A percentile compares a stretch with the other conserved stretches of the same genome.
Evolutionary conservation across 2,329 filamentous ascomycete species (phyloP).

Genomic region (Chaetothyriales sp.): DNA sequence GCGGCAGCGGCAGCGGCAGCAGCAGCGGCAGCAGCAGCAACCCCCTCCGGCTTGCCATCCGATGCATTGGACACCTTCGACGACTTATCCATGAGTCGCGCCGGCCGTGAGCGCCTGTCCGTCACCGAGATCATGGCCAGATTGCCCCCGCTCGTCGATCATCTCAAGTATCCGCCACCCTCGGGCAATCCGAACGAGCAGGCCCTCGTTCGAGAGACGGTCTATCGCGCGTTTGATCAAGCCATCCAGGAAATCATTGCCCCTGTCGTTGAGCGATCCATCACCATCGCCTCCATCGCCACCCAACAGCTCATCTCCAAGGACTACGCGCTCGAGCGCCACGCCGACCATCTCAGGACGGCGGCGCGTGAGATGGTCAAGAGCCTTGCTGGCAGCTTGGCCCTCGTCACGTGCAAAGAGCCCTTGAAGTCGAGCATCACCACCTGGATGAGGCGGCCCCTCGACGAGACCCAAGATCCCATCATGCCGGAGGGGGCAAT

Average conservation of each 20-base stretch:
- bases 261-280: slow-evolving; percentile 90
- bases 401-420: slow-evolving; percentile 96
- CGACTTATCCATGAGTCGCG: slow-evolving; percentile 57
- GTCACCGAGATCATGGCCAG: slow-evolving; percentile 64
- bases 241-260: slow-evolving; percentile 94
- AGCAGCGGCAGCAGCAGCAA: too few species aligned
- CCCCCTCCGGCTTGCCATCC: slow-evolving; percentile 49
- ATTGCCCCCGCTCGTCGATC: slow-evolving; percentile 68
- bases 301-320: slow-evolving; percentile 92
- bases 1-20: too few species aligned
- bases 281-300: slow-evolving; percentile 94
- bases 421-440: slow-evolving; percentile 91
- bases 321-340: slow-evolving; percentile 85
- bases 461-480: slow-evolving; percentile 35
- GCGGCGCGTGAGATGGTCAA: slow-evolving; percentile 91
- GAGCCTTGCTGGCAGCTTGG: slow-evolving; percentile 81
- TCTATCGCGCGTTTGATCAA: slow-evolving; percentile 71
- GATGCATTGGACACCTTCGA: slow-evolving; percentile 72
- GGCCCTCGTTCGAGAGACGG: slow-evolving; percentile 55
- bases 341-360: slow-evolving; percentile 72
- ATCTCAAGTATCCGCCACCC: slow-evolving; percentile 65
- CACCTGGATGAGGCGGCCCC: slow-evolving; percentile 84
- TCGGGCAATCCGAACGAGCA: slow-evolving; percentile 65
- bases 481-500: slow-evolving; percentile 88
- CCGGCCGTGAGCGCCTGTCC: slow-evolving; percentile 59